Base-by-base conservation (phyloP, 2,329 filamentous ascomycete species). In the Xylariaceae sp. region DNA sequence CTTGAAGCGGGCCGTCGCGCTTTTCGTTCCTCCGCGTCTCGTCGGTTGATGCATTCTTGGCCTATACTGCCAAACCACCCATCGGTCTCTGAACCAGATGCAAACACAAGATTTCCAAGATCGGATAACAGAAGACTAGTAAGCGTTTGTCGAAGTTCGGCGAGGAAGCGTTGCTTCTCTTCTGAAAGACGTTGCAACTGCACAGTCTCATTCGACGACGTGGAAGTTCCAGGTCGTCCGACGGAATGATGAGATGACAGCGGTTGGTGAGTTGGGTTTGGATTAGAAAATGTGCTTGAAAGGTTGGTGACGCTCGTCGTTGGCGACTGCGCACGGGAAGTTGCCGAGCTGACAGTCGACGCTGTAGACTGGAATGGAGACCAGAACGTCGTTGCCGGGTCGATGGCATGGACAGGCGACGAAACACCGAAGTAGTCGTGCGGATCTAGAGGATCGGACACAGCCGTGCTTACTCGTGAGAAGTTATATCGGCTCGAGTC, bases 21-120 rank as follows among this genome's bases (percentile, higher is more conserved):
- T 46, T 79, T 77, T 40, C 76, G 75, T 56, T 85, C 79, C 29
- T 81, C 73, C 2, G 81, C 78, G 48, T 87, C 82, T 45, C 81
- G 84, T 21, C 85, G 79, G 40, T 87, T 83, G 50, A 87, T 85
- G 67, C 85, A 88, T 61, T 88, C 78, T 64, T 88, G 83, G 2
- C 86, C 85, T 6, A 92, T 72, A 14, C 84, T 83, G 50, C 84
- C 80, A 64, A 97, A 95, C 89, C 93, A 97, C 2, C 81, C 81
- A 71, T 98, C 95, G 0, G 93, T 98, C 75, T 99, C 95, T 42
- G 92, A 96, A 2, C 95, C 95, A 48, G 84, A 85, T n/a, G 87
- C 86, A 72, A 96, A 95, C 1, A 97, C 88, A 26, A 91, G 84
- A 41, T 88, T 92, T 5, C 93, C 92, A 3, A 98, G 80, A 70